Percentiles rank a stretch among this genome's conserved stretches.
Conservation (phyloP, 2,329 filamentous ascomycete genomes). For the Lachnellula suecica region DNA sequence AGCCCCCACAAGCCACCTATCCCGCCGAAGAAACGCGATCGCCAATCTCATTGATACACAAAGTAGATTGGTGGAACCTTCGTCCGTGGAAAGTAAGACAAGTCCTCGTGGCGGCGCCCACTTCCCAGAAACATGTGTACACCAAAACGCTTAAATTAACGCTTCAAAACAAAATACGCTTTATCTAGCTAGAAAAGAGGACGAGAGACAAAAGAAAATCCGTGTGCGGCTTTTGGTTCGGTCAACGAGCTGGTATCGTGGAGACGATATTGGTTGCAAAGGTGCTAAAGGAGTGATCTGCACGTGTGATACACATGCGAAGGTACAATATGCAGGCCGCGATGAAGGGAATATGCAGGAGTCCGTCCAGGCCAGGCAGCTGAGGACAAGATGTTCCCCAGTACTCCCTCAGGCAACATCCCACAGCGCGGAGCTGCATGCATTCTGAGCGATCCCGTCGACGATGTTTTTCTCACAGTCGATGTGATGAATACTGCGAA, state of each 20-base stretch:
- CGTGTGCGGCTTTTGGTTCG: neutral
- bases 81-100: neutral
- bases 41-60: neutral
- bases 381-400: neutral
- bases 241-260: neutral
- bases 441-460: neutral
- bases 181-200: neutral
- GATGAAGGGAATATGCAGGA: conserved; percentile 8
- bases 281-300: conserved; percentile 3
- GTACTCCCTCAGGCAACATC: no score
- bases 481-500: no score
- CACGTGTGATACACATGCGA: conserved; percentile 7
- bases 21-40: neutral
- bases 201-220: neutral
- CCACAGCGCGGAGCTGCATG: neutral
- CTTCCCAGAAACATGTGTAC: neutral
- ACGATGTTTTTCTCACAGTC: neutral
- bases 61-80: neutral
- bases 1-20: no score
- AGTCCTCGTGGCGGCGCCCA: neutral
- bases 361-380: neutral
- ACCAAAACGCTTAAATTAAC: neutral
- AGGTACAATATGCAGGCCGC: conserved; percentile 1
- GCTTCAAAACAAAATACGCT: neutral
- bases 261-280: neutral